Base-by-base conservation (phyloP, 768 basidiomycete genomes). In the Cantharellus cinnabarinus region DNA sequence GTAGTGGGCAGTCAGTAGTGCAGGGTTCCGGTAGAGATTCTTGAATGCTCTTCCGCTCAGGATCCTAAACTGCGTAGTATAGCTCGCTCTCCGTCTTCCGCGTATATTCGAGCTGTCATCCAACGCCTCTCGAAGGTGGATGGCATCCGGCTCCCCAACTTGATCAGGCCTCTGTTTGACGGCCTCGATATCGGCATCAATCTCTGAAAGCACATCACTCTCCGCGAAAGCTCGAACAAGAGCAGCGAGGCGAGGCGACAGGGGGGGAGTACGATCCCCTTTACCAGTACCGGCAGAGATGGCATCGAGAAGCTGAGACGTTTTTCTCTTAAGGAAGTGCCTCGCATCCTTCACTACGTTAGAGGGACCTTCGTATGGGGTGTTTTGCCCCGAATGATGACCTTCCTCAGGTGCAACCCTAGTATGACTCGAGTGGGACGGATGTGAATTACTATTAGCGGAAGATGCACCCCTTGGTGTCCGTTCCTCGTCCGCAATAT, bases 1-100 rank as follows among this genome's bases (percentile, higher is more conserved):
- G 70, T 98, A 99, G 71, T 99, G 95, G 4, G 91, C 83, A 2
- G 81, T 77, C 74, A 99, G 76, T 59, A 99, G 70, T 54, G 91
- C 84, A 0, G 94, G 94, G 66, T 99, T 90, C 35, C 94, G 76
- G 68, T 99, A 98, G 61, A 99, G 70, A 67, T 98, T 98, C 78
- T 98, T 98, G 77, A 99, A 98, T 29, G 94, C 91, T 60, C 95
- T 72, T 35, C 93, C 93, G 67, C 90, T 95, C 67, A 99, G 71
- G 59, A 97, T 93, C 68, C 79, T 78, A 67, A 99, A 98, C 72
- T 99, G 95, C 15, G 85, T 93, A 50, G 74, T 75, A 79, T 82
- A 90, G 62, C 78, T 83, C 4, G 94, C 95, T 59, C 89, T 77
- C 69, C 84, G 81, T 64, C 82, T 72, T 14, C 83, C 84, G 56